These are phyloP conservation scores for Hypsizygus marmoreus DNA, from an alignment of 768 basidiomycete genomes.

Conservation along the genomic window DNA sequence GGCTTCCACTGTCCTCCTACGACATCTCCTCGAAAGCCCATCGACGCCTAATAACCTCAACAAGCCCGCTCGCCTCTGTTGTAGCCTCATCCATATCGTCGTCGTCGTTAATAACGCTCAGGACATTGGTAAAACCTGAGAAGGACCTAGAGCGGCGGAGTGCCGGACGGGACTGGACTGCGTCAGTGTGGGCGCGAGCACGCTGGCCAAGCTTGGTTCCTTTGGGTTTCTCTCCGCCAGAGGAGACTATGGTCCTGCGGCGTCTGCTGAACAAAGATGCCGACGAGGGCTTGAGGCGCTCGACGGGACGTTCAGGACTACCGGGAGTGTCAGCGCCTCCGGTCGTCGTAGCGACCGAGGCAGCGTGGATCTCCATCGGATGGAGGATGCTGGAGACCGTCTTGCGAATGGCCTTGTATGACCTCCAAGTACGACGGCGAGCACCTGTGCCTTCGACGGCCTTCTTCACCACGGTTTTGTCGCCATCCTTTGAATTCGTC, in stretches of 20 bases:
- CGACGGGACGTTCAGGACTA: not conserved
- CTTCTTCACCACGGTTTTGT: not conserved
- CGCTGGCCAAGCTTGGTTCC: too few species aligned
- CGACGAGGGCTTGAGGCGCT: slow-evolving; percentile 14
- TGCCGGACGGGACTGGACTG: not conserved
- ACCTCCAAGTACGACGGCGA: slow-evolving; percentile 14
- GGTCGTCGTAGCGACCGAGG: not conserved
- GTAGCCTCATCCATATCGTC: slow-evolving; percentile 17
- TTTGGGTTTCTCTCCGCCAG: too few species aligned
- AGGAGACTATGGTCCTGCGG: slow-evolving; percentile 5
- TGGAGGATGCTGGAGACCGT: slow-evolving; percentile 18
- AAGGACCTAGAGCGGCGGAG: slow-evolving; percentile 19
- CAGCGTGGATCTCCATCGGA: slow-evolving; percentile 4
- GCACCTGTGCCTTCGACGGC: not conserved
- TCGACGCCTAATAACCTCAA: slow-evolving; percentile 7
- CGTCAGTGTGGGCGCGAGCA: not conserved
- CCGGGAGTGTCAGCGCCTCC: not conserved
- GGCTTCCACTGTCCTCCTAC: not conserved
- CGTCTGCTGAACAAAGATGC: slow-evolving; percentile 10
- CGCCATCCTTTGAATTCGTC: not conserved
- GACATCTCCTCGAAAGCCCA: slow-evolving; percentile 12
- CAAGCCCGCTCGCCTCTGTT: slow-evolving; percentile 14
- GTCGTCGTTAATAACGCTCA: slow-evolving; percentile 10
- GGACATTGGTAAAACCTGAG: slow-evolving; percentile 15
- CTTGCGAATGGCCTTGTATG: slow-evolving; percentile 16